These are phyloP conservation scores for Terana coerulea DNA, from an alignment of 768 basidiomycete genomes.

Conservation along the genomic window DNA sequence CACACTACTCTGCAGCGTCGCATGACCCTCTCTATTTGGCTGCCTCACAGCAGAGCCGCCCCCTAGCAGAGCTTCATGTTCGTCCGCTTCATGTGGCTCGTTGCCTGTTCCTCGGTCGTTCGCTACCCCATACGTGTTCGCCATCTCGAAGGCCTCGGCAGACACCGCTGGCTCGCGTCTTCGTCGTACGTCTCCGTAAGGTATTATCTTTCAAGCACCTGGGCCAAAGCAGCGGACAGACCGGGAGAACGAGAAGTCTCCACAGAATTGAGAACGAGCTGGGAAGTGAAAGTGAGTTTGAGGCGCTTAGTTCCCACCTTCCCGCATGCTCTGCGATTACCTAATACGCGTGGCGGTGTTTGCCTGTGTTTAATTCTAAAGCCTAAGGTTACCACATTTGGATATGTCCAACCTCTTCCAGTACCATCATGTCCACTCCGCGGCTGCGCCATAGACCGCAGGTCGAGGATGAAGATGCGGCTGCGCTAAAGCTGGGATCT, in stretches of 20 bases:
- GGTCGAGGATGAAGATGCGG: constrained; percentile 83
- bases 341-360: constrained; percentile 12
- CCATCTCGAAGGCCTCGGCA: constrained; percentile 51
- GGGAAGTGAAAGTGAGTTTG: neutral
- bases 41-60: constrained; percentile 30
- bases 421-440: constrained; percentile 44
- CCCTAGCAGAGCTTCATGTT: constrained; percentile 61
- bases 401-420: neutral
- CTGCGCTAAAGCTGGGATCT: constrained; percentile 76
- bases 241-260: neutral
- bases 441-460: constrained; percentile 58
- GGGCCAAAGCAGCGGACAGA: neutral
- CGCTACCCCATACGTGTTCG: constrained; percentile 63
- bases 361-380: constrained; percentile 27
- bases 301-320: neutral
- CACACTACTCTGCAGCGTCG: constrained; percentile 61
- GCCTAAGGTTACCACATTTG: constrained; percentile 20
- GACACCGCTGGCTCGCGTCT: constrained; percentile 1
- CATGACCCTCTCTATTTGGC: constrained; percentile 55
- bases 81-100: constrained; percentile 32
- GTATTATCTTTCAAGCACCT: neutral
- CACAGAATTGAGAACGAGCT: neutral
- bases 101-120: constrained; percentile 30
- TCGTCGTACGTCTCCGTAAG: neutral
- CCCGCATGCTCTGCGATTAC: neutral